Evolutionary conservation across 305 asterid genomes (phyloP).

Genomic region (Fraxinus nigra): DNA sequence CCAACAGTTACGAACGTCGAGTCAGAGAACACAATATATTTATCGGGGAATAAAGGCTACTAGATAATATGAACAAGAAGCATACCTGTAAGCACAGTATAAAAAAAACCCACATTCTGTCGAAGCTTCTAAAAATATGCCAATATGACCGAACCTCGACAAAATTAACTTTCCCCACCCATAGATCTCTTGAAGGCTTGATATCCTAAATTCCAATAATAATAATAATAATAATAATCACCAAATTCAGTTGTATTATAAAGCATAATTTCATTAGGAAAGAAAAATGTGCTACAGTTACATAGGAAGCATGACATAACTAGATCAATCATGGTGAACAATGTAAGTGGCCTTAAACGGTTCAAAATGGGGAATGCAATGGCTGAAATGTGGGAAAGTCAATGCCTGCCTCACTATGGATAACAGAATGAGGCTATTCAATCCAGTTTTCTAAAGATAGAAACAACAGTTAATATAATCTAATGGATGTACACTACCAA

Average conservation of each 20-base stretch:
- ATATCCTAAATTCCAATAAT: slow-evolving; percentile 43
- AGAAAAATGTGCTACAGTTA: slow-evolving; percentile 3
- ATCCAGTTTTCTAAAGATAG: not conserved
- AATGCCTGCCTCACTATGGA: not conserved
- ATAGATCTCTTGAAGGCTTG: slow-evolving; percentile 63
- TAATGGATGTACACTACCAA: not conserved
- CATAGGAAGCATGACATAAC: not conserved
- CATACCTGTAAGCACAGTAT: slow-evolving; percentile 93
- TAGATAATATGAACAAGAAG: slow-evolving; percentile 16
- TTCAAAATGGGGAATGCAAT: not conserved
- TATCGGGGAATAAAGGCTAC: slow-evolving; percentile 16
- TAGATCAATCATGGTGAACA: slow-evolving; percentile 8
- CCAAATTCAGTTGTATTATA: slow-evolving; percentile 14
- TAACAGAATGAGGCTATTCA: not conserved
- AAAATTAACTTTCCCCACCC: slow-evolving; percentile 98
- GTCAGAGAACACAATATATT: slow-evolving; percentile 18
- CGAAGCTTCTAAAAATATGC: slow-evolving; percentile 94
- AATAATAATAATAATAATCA: not conserved
- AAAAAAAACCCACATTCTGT: slow-evolving; percentile 98
- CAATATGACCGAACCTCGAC: slow-evolving; percentile 96
- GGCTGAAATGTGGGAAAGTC: not conserved
- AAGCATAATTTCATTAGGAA: not conserved
- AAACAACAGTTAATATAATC: not conserved
- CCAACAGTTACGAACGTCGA: slow-evolving; percentile 27
- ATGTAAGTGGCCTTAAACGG: not conserved